Base-by-base conservation (phyloP, 192 early-diverging fungal genomes). In the Umbelopsis sp. region DNA sequence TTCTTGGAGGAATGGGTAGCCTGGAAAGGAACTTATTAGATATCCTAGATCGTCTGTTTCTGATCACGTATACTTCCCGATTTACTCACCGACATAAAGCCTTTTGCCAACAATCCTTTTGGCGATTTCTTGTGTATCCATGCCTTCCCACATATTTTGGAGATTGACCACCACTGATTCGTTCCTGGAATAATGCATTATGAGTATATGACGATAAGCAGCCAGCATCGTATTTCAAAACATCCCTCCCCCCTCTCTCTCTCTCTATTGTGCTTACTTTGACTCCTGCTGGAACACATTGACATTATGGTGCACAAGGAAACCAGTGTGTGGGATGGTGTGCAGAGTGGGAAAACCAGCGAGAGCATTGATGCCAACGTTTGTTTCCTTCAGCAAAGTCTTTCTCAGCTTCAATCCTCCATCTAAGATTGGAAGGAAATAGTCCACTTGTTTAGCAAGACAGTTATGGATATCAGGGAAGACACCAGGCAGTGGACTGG, bases 261-360 rank as follows among this genome's bases (percentile, higher is more conserved):
- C n/a, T 11, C 38, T 11, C 38, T 6, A 41, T 41, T 0, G 38
- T 41, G 7, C 38, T 53, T 84, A 82, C 71, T 74, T 82, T 82
- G 90, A 91, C 53, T 95, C 93, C 22, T 81, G 84, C 45, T 94
- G 87, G 82, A 97, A 98, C 2, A 97, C 93, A 45, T 88, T 86
- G 10, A 97, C 96, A 26, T 89, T 86, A 74, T 96, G 94, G 72
- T 84, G 91, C 9, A 84, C 89, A 24, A 98, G 77, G 36, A 77
- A 80, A 12, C 86, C 87, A 1, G 85, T 86, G 76, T 94, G 86
- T 32, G 87, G 82, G n/a, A 93, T 77, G 0, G 95, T 95, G 62
- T 94, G 78, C 70, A 99, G 77, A 8, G 93, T 87, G 17, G 97
- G 97, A 76, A 99, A 99, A 26, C 97, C 97, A 17, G 96, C 82